These are phyloP conservation scores for Hanseniaspora taiwanica DNA, from an alignment of 805 yeast species.

Conservation along the genomic window DNA sequence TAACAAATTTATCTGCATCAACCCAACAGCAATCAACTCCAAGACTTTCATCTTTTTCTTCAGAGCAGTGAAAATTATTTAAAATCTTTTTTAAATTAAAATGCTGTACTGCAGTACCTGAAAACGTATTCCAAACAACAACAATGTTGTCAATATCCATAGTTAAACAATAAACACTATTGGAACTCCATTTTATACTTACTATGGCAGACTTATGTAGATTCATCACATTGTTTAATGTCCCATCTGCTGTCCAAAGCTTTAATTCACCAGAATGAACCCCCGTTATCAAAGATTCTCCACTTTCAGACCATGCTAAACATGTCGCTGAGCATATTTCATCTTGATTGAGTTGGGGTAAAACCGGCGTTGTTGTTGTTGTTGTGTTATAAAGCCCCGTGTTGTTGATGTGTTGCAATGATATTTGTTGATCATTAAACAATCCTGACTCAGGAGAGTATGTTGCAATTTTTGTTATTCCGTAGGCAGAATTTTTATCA, in stretches of 20 bases:
- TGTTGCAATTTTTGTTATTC: slow-evolving; percentile 18
- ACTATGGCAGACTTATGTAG: slow-evolving; percentile 44
- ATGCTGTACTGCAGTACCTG: slow-evolving; percentile 37
- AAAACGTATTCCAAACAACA: slow-evolving; percentile 53
- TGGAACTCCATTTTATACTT: slow-evolving; percentile 45
- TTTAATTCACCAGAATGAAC: slow-evolving; percentile 60
- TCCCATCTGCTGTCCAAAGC: slow-evolving; percentile 67
- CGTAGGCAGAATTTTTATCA: slow-evolving; percentile 1
- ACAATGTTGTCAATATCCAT: slow-evolving; percentile 42
- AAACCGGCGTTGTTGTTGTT: neutral
- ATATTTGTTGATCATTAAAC: too few relatives aligned
- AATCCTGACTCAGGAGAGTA: slow-evolving; percentile 26
- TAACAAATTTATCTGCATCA: slow-evolving; percentile 50
- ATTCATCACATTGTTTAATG: slow-evolving; percentile 40
- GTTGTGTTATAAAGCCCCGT: neutral
- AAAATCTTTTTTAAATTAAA: slow-evolving; percentile 24
- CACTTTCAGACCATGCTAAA: slow-evolving; percentile 54
- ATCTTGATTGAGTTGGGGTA: too few relatives aligned
- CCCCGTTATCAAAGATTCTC: slow-evolving; percentile 49
- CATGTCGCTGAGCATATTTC: slow-evolving; percentile 23
- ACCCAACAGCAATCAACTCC: slow-evolving; percentile 66
- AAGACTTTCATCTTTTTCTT: slow-evolving; percentile 12
- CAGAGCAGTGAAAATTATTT: slow-evolving; percentile 3
- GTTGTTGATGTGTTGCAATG: neutral
- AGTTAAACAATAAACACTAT: slow-evolving; percentile 42